Evolutionary conservation across 768 basidiomycete genomes (phyloP).

Genomic region (Agaricus sinodeliciosus): DNA sequence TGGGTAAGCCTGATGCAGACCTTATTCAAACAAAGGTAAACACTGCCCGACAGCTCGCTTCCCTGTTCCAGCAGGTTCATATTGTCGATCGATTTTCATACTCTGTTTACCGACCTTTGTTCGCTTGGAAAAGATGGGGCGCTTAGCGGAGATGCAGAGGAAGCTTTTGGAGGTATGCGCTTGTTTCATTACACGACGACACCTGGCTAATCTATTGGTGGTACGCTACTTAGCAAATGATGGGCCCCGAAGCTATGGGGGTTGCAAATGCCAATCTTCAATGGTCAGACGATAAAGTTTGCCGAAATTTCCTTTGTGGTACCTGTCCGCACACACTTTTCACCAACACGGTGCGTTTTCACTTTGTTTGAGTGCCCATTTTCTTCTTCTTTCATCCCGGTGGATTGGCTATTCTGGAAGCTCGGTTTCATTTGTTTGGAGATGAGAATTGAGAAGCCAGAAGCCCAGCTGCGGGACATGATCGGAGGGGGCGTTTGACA

Average conservation of each 20-base stretch:
- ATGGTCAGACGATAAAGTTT: slow-evolving; percentile 96
- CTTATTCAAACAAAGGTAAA: slow-evolving; percentile 14
- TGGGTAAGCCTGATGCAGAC: neutral
- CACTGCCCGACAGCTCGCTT: neutral
- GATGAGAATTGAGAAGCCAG: slow-evolving; percentile 1
- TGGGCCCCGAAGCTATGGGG: slow-evolving; percentile 99
- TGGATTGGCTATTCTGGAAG: neutral
- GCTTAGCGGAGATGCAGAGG: slow-evolving; percentile 95
- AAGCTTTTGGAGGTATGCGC: slow-evolving; percentile 62
- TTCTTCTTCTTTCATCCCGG: slow-evolving; percentile 3
- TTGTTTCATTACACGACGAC: neutral
- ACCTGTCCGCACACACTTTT: slow-evolving; percentile 98
- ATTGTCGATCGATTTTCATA: neutral
- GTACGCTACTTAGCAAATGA: slow-evolving; percentile 77
- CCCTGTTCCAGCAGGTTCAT: neutral
- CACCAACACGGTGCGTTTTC: slow-evolving; percentile 83
- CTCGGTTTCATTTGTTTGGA: neutral
- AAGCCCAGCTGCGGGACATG: neutral
- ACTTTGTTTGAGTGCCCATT: neutral
- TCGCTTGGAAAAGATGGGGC: slow-evolving; percentile 59
- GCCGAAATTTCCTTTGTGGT: slow-evolving; percentile 95
- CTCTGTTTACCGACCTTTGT: neutral
- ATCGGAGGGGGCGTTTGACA: slow-evolving; percentile 5
- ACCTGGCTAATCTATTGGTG: neutral
- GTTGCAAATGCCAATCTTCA: slow-evolving; percentile 86